These are phyloP conservation scores for Linderniella brevidens DNA, from an alignment of 257 asterid genomes.

Conservation along the genomic window DNA sequence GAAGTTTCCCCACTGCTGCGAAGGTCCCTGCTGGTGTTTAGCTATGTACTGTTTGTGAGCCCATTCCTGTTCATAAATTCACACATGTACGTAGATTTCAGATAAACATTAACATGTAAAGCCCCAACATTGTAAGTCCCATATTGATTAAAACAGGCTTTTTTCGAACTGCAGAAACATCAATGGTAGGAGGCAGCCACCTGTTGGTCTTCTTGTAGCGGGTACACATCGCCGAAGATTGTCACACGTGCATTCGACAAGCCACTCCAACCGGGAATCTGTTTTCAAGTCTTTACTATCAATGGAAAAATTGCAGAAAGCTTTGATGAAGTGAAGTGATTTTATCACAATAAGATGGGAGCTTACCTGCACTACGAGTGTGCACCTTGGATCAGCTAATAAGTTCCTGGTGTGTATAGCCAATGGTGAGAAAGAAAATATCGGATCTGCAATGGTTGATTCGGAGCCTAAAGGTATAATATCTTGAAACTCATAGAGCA, in stretches of 20 bases:
- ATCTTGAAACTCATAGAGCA: neutral
- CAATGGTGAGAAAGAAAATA: conserved; percentile 85
- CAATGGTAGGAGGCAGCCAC: conserved; percentile 20
- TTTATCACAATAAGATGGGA: conserved; percentile 2
- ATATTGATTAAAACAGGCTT: too few species aligned
- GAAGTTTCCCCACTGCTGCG: conserved; percentile 98
- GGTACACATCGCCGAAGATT: conserved; percentile 82
- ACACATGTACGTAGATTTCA: neutral
- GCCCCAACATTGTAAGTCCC: too few species aligned
- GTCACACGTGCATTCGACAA: conserved; percentile 95
- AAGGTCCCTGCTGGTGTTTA: conserved; percentile 95
- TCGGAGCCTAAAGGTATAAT: conserved; percentile 2
- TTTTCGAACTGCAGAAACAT: too few species aligned
- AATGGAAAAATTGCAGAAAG: neutral
- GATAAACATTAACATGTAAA: neutral
- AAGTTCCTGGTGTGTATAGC: conserved; percentile 98
- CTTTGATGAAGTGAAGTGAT: neutral
- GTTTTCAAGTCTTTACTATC: neutral
- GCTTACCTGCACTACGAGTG: conserved; percentile 84
- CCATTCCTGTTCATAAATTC: conserved; percentile 52
- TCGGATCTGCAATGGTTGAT: conserved; percentile 47
- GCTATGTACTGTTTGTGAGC: conserved; percentile 84
- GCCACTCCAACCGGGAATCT: conserved; percentile 99
- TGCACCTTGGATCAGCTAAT: conserved; percentile 85
- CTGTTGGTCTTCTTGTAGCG: conserved; percentile 88